These are phyloP conservation scores for Rosa lucieae DNA, from an alignment of 306 rosid genomes.

Conservation along the genomic window DNA sequence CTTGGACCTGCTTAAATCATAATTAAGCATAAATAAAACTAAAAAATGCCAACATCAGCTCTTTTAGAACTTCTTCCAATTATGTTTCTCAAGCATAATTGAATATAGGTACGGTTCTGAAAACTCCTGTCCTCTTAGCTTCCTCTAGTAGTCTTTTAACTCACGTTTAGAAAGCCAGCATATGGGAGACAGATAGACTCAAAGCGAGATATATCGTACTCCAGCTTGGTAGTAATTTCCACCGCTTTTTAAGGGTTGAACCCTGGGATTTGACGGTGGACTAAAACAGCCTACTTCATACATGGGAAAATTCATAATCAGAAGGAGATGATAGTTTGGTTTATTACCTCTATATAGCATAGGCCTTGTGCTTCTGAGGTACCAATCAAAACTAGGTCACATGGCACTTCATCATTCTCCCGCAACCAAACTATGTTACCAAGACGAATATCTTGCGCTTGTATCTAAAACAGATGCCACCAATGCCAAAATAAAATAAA, in stretches of 20 bases:
- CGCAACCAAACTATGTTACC: constrained; percentile 93
- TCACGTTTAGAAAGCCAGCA: background rate
- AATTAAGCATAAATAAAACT: background rate
- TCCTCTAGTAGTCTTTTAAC: background rate
- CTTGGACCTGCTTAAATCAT: background rate
- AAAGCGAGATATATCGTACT: background rate
- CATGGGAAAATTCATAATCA: background rate
- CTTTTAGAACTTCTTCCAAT: background rate
- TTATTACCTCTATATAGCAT: constrained; percentile 87
- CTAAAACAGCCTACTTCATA: background rate
- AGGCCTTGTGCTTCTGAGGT: constrained; percentile 93
- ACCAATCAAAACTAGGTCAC: constrained; percentile 94
- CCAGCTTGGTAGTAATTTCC: background rate
- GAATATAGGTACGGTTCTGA: background rate
- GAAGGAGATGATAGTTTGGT: background rate
- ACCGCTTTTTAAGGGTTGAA: background rate
- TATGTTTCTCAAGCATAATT: background rate
- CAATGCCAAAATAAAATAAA: constrained; percentile 21
- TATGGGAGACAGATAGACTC: background rate
- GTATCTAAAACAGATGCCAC: constrained; percentile 51
- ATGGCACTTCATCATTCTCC: constrained; percentile 98
- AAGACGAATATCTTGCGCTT: constrained; percentile 89
- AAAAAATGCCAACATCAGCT: background rate
- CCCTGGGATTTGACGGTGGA: background rate
- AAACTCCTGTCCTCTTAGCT: background rate